These are phyloP conservation scores for Nevesoporus exiguus DNA, from an alignment of 768 basidiomycete species.

Conservation along the genomic window DNA sequence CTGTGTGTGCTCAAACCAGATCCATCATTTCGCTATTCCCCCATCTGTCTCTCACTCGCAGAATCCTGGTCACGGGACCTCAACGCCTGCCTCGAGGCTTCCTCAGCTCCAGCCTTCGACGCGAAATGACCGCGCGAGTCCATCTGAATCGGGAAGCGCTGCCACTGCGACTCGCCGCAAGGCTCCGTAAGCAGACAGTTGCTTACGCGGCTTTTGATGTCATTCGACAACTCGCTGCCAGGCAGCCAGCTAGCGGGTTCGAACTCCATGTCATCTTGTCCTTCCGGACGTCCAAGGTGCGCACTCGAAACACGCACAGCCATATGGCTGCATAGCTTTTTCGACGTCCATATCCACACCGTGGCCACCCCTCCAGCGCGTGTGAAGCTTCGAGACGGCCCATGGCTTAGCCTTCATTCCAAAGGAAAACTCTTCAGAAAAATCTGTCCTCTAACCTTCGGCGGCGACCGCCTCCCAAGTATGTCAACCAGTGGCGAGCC, in stretches of 20 bases:
- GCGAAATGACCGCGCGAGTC: constrained; percentile 28
- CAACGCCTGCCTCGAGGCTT: constrained; percentile 27
- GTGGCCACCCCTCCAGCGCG: neutral
- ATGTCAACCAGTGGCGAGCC: constrained; percentile 9
- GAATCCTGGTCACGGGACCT: constrained; percentile 24
- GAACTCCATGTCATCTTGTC: constrained; percentile 2
- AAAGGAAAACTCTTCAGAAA: constrained; percentile 1
- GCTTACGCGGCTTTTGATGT: neutral
- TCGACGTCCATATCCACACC: neutral
- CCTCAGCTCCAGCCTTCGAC: constrained; percentile 15
- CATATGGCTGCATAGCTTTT: constrained; percentile 6
- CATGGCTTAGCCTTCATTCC: neutral
- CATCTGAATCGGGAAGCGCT: neutral
- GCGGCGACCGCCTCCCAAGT: constrained; percentile 3
- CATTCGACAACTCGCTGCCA: neutral
- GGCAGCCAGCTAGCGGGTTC: neutral
- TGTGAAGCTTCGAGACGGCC: constrained; percentile 5
- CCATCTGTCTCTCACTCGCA: constrained; percentile 14
- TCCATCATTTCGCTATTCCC: constrained; percentile 8
- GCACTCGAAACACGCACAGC: constrained; percentile 11
- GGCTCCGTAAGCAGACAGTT: neutral
- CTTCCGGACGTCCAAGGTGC: neutral
- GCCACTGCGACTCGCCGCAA: neutral
- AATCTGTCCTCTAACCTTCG: neutral
- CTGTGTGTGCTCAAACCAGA: constrained; percentile 15